Evolutionary conservation across 768 basidiomycete species (phyloP).

Genomic region (Suillus weaverae): DNA sequence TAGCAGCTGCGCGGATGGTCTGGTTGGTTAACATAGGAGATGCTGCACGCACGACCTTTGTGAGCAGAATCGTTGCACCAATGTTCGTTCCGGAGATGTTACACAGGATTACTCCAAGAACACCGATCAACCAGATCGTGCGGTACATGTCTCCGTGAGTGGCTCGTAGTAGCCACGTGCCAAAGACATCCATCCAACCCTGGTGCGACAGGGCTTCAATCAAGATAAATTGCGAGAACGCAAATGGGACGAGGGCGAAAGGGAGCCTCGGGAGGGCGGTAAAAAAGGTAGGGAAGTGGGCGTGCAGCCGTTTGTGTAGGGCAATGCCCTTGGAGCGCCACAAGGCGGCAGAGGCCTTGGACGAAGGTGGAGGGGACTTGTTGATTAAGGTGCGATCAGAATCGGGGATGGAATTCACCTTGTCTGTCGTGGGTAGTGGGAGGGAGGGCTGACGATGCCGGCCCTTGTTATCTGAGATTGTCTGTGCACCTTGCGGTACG

Average conservation of each 20-base stretch:
- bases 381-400: slow-evolving; percentile 7
- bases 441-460: neutral
- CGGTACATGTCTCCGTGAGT: slow-evolving; percentile 43
- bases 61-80: slow-evolving; percentile 86
- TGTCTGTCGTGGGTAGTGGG: neutral
- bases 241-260: slow-evolving; percentile 83
- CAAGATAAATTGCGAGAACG: slow-evolving; percentile 93
- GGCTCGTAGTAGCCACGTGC: slow-evolving; percentile 57
- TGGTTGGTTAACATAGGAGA: slow-evolving; percentile 31
- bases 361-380: neutral
- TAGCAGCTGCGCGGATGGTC: slow-evolving; percentile 55
- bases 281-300: slow-evolving; percentile 69
- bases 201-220: slow-evolving; percentile 79
- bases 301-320: slow-evolving; percentile 15
- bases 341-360: neutral
- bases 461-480: neutral
- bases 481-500: neutral
- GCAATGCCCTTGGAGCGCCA: neutral
- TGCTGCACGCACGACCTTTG: slow-evolving; percentile 68
- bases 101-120: slow-evolving; percentile 72
- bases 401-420: neutral
- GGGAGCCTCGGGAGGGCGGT: slow-evolving; percentile 70
- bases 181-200: slow-evolving; percentile 89
- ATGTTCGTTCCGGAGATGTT: slow-evolving; percentile 90
- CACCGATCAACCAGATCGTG: slow-evolving; percentile 66